These are phyloP conservation scores for Erodium maritimum DNA, from an alignment of 345 rosid genomes.

Conservation along the genomic window DNA sequence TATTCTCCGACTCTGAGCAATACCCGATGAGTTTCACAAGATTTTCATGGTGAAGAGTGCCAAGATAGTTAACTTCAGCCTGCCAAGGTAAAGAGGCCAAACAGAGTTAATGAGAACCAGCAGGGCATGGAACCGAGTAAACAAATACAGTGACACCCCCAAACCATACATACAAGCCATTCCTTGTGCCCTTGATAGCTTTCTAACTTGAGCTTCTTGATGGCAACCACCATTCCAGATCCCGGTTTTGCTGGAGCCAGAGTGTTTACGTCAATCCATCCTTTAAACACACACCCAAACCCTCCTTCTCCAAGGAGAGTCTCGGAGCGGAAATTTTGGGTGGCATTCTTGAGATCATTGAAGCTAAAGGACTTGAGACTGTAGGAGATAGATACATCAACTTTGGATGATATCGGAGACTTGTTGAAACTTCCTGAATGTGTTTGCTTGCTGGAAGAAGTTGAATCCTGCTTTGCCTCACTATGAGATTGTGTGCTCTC, in stretches of 20 bases:
- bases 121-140: constrained; percentile 5
- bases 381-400: constrained; percentile 16
- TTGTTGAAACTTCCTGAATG: constrained; percentile 18
- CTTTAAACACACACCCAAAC: constrained; percentile 58
- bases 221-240: constrained; percentile 40
- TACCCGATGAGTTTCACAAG: constrained; percentile 81
- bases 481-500: constrained; percentile 18
- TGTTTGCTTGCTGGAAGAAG: background rate
- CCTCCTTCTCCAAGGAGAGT: constrained; percentile 57
- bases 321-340: constrained; percentile 46
- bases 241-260: constrained; percentile 50
- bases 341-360: constrained; percentile 43
- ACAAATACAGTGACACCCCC: background rate
- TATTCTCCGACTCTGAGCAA: constrained; percentile 51
- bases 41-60: constrained; percentile 65
- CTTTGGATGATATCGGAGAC: constrained; percentile 9
- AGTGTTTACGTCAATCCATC: constrained; percentile 48
- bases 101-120: background rate
- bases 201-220: constrained; percentile 49
- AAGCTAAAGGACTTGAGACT: constrained; percentile 43
- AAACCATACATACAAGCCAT: constrained; percentile 47
- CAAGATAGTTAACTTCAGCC: constrained; percentile 79
- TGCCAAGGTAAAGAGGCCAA: constrained; percentile 13
- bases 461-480: constrained; percentile 14
- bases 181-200: constrained; percentile 72